These are phyloP conservation scores for Pyrenophora graminea DNA, from an alignment of 2,329 filamentous ascomycete genomes.

Conservation along the genomic window DNA sequence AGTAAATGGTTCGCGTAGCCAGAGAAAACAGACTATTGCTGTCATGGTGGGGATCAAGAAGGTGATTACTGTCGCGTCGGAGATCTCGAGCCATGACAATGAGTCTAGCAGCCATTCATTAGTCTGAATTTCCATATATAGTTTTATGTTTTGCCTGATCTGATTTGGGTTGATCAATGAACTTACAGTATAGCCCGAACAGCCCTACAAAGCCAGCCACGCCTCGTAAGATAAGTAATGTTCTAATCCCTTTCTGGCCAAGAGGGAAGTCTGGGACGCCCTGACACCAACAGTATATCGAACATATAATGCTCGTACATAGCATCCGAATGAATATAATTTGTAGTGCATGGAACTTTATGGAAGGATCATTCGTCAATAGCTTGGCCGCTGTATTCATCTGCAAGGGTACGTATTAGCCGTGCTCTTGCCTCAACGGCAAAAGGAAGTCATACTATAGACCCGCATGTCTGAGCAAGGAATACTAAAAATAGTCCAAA, in stretches of 20 bases:
- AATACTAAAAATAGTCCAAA: conserved; percentile 33
- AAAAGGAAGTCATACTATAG: conserved; percentile 15
- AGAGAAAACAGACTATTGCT: conserved; percentile 75
- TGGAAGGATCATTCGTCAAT: conserved; percentile 30
- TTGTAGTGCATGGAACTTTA: conserved; percentile 43
- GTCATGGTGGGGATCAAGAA: conserved; percentile 79
- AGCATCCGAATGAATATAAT: conserved; percentile 79
- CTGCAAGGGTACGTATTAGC: conserved; percentile 2
- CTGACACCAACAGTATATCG: conserved; percentile 71
- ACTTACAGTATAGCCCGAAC: conserved; percentile 37
- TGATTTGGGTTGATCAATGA: no score
- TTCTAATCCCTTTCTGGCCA: conserved; percentile 23
- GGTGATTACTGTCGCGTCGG: conserved; percentile 84
- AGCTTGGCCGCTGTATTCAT: conserved; percentile 35
- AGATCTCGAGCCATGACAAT: conserved; percentile 75
- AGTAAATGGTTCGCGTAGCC: conserved; percentile 75
- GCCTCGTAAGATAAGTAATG: conserved; percentile 27
- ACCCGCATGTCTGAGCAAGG: conserved; percentile 47
- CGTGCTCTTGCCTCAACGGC: background rate
- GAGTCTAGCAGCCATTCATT: conserved; percentile 50
- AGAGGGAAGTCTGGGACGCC: conserved; percentile 41
- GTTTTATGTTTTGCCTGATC: background rate
- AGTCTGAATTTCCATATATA: background rate
- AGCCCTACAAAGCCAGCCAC: conserved; percentile 32
- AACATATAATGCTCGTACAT: conserved; percentile 69